Conservation (phyloP, 2,329 filamentous ascomycete species). For the Fusarium sp. region DNA sequence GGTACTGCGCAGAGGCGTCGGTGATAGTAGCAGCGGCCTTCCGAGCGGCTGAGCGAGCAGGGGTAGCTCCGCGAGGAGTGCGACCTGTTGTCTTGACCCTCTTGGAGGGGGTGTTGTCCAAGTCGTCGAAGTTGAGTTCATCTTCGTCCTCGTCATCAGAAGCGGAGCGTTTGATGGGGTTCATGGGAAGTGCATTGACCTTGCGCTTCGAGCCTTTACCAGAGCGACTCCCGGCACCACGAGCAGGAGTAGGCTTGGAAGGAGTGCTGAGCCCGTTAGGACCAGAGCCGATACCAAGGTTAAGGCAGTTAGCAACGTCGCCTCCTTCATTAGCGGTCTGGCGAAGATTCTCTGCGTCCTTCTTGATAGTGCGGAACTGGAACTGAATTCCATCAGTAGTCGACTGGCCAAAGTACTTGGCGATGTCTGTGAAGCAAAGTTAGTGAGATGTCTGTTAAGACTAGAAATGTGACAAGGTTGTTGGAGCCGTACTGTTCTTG, state of each 20-base stretch:
- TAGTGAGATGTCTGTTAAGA: constrained; percentile 1
- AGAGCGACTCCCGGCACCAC: constrained; percentile 44
- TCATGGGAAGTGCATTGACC: constrained; percentile 10
- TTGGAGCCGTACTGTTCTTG: constrained; percentile 56
- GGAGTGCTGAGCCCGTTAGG: constrained; percentile 50
- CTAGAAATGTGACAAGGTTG: not conserved
- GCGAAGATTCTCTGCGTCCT: constrained; percentile 63
- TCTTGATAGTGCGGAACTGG: constrained; percentile 70
- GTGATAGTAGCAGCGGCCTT: constrained; percentile 55
- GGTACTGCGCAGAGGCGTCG: constrained; percentile 46
- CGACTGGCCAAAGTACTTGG: constrained; percentile 70
- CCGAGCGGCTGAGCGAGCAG: constrained; percentile 52
- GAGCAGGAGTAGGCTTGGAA: constrained; percentile 46
- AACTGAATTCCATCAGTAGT: constrained; percentile 71
- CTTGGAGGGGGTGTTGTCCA: constrained; percentile 57
- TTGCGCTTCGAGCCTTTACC: constrained; percentile 50
- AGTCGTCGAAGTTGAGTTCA: constrained; percentile 50
- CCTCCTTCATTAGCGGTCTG: constrained; percentile 59
- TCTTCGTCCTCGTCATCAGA: constrained; percentile 49
- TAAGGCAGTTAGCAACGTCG: constrained; percentile 60
- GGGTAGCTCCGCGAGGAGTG: constrained; percentile 42
- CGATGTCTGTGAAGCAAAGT: constrained; percentile 63
- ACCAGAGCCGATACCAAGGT: constrained; percentile 44
- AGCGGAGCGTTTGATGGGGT: constrained; percentile 48
- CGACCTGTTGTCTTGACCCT: constrained; percentile 46